A percentile compares a stretch with the other conserved stretches of the same genome.
Conservation (phyloP, 148 eudicot genomes). For the Rhododendron ovatum region DNA sequence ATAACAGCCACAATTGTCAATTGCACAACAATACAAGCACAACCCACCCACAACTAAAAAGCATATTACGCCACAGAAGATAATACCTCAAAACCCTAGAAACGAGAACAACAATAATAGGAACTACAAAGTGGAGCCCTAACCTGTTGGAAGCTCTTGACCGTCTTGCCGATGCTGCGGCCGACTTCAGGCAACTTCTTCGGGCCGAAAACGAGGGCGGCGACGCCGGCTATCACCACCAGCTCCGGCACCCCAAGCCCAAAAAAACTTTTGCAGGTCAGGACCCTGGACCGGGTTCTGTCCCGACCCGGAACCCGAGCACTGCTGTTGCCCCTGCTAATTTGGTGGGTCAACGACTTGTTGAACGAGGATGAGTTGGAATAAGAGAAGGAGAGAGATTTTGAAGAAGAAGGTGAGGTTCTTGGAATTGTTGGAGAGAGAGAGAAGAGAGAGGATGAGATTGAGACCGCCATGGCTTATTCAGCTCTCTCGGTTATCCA, state of each 20-base stretch:
- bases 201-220: slow-evolving; percentile 85
- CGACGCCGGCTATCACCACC: slow-evolving; percentile 84
- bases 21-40: neutral
- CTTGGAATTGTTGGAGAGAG: neutral
- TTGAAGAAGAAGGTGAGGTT: neutral
- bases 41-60: neutral
- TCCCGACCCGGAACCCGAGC: slow-evolving; percentile 18
- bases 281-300: slow-evolving; percentile 25
- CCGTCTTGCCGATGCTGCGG: slow-evolving; percentile 76
- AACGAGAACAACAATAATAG: neutral
- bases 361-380: slow-evolving; percentile 31
- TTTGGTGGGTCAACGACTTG: slow-evolving; percentile 18
- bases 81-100: neutral
- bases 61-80: slow-evolving; percentile 2
- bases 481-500: neutral
- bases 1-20: neutral
- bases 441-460: slow-evolving; percentile 10
- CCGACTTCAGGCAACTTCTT: slow-evolving; percentile 87
- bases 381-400: slow-evolving; percentile 25
- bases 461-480: slow-evolving; percentile 35
- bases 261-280: slow-evolving; percentile 62
- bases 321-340: neutral
- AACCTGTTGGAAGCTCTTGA: slow-evolving; percentile 95
- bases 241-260: slow-evolving; percentile 96
- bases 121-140: neutral